Evolutionary conservation across 2,329 filamentous ascomycete genomes (phyloP).

Genomic region (Xenosphaeropsis pyriputrescens): DNA sequence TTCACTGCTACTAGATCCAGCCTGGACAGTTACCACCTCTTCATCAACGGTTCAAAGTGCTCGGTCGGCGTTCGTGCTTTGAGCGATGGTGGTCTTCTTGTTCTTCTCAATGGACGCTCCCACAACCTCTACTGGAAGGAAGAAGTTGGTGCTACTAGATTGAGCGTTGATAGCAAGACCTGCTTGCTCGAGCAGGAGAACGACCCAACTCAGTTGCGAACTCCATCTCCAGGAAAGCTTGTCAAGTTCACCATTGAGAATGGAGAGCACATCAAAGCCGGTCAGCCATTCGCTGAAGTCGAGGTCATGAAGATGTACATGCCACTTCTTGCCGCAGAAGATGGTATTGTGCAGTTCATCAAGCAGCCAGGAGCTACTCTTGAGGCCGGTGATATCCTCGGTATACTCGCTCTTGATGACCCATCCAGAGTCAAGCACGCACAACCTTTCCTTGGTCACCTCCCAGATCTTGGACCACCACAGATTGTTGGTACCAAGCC

Average conservation of each 20-base stretch:
- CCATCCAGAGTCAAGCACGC: slow-evolving; percentile 94
- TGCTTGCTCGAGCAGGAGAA: slow-evolving; percentile 97
- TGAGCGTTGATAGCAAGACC: slow-evolving; percentile 96
- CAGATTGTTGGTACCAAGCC: slow-evolving; percentile 85
- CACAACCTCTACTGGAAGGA: slow-evolving; percentile 99
- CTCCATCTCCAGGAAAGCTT: slow-evolving; percentile 90
- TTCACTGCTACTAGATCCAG: slow-evolving; percentile 93
- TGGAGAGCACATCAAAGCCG: slow-evolving; percentile 81
- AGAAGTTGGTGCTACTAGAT: slow-evolving; percentile 85
- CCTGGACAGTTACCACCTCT: slow-evolving; percentile 87
- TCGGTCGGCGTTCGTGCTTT: slow-evolving; percentile 84
- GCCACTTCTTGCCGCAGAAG: slow-evolving; percentile 88
- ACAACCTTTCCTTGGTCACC: slow-evolving; percentile 79
- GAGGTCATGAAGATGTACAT: slow-evolving; percentile 99
- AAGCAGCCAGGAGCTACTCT: slow-evolving; percentile 98
- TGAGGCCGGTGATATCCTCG: slow-evolving; percentile 95
- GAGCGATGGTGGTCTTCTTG: slow-evolving; percentile 82
- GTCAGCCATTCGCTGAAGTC: slow-evolving; percentile 88
- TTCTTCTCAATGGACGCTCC: slow-evolving; percentile 80
- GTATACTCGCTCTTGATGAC: slow-evolving; percentile 89
- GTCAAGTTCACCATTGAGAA: slow-evolving; percentile 97
- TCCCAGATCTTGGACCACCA: slow-evolving; percentile 75
- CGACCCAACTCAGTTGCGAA: slow-evolving; percentile 90
- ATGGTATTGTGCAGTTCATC: slow-evolving; percentile 93
- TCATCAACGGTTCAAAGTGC: slow-evolving; percentile 97